Evolutionary conservation across 1,284 basidiomycete genomes (phyloP), one percentile per base, ranked within the genome.

Genomic region (Cryptococcus depauperatus): DNA sequence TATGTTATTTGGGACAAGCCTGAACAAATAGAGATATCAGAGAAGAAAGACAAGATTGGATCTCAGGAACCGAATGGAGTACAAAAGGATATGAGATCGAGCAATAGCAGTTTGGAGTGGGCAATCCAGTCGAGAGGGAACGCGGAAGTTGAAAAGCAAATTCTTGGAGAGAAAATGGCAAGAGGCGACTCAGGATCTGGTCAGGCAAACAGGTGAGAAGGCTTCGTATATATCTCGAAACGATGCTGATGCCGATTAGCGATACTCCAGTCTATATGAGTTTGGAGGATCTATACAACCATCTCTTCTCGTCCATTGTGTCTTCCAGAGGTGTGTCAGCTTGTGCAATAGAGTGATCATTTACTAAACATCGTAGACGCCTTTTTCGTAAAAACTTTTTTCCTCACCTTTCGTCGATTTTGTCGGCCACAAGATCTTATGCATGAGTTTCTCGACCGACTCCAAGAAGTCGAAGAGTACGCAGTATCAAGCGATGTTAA

Each of bases 361-460:
- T 6, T 27, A 21, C 49, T 19, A 41, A 23, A 14, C 19, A 10
- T 3, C 21, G 37, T 41, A 64, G 69, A 70, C 40, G 58, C 60
- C 7, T 37, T 46, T 9, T 68, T 70, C 37, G 53, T 68, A 10
- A 51, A 53, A 16, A 49, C 62, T 7, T 72, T 72, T 48, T 64
- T 69, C 50, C 47, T 67, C 47, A 64, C 61, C 0, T 72, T 66
- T 46, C 62, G 70, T 1, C 60, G 70, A 0, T 72, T 71, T 41
- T 62, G 58, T 19, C 46, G 51, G 5, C 65, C 70, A 3, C 39
- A 39, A 1, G 61, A 66, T 1, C 32, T 72, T 13, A 61, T 72
- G 54, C 44, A 48, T 4, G 58, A 64, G 48, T 63, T 71, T 35
- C 47, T 59, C 11, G 54, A 59, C 4, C 53, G 66, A 22, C 61